Evolutionary conservation across 192 early-diverging fungal species (phyloP), one percentile per base, ranked within the genome.

Genomic region (Linnemannia exigua): DNA sequence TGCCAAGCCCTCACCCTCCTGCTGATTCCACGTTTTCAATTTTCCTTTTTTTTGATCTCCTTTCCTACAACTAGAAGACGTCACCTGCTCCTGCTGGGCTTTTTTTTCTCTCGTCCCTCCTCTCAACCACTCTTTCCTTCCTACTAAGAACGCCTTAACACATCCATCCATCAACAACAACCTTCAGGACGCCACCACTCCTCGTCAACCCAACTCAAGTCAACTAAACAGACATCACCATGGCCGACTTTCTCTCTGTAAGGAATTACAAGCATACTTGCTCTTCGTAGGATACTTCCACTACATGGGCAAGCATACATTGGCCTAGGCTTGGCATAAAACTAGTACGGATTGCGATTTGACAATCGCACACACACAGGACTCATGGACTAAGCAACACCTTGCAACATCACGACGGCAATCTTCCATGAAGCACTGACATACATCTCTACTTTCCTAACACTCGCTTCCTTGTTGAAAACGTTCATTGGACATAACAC

Each of bases 201-300:
- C 50, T 48, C 35, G 5, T 46, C 51, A 19, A 22, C 50, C 28
- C 61, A 8, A 25, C n/a, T 3, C 12, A 25, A 66, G 7, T 35
- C 28, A 20, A 14, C 58, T 14, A 35, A n/a, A 19, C 25, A 44
- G 22, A 9, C n/a, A 9, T 11, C 37, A 19, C 28, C 72, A 81
- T 81, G 79, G 46, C 79, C 47, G 79, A 81, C 79, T 81, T 81
- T 81, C 79, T 81, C 41, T 41, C 72, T 81, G 79, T 81, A 81
- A 52, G 79, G 12, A 48, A 54, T 47, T n/a, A n/a, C n/a, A 6
- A 3, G 50, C 0, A 14, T 54, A 28, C 58, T 28, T 2, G 48
- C 48, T 50, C 41, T 44, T 44, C 41, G 41, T 9, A 44, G 41
- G 41, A 50, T 12, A 15, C 58, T 63, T 14, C n/a, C n/a, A n/a